A percentile compares a stretch with the other conserved stretches of the same genome.
phyloP scores from a whole-genome alignment of 306 rosid species.

The Prunus kanzakura region DNA sequence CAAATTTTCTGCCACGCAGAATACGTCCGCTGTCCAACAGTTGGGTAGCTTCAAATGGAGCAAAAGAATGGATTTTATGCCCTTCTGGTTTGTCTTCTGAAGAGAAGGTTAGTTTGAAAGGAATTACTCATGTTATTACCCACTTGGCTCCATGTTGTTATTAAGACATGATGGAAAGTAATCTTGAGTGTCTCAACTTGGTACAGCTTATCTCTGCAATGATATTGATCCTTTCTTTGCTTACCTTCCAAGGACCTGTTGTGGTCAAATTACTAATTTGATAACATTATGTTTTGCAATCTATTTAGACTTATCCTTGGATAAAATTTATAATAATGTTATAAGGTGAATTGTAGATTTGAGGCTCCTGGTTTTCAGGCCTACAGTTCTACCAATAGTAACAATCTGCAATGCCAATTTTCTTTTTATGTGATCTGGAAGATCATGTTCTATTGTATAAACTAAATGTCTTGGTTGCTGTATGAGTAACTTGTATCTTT shows the following conservation, averaged over 20 bases:
- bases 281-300: background rate
- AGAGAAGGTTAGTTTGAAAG: conserved; percentile 56
- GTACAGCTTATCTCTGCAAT: background rate
- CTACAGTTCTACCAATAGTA: background rate
- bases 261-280: background rate
- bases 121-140: background rate
- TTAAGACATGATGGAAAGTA: background rate
- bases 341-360: background rate
- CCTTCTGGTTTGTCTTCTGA: conserved; percentile 79
- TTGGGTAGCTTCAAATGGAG: conserved; percentile 30
- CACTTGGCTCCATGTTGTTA: background rate
- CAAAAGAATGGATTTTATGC: conserved; percentile 52
- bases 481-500: background rate
- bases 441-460: background rate
- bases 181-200: background rate
- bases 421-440: background rate
- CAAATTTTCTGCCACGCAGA: conserved; percentile 36
- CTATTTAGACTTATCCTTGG: background rate
- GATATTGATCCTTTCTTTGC: background rate
- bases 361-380: background rate
- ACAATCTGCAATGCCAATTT: background rate
- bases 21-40: conserved; percentile 26
- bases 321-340: background rate
- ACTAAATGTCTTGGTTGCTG: background rate
- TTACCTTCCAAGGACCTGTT: background rate